A percentile compares a stretch with the other conserved stretches of the same genome.
These are phyloP conservation scores for Colletotrichum tropicale DNA, from an alignment of 2,329 filamentous ascomycete species.

Conservation along the genomic window DNA sequence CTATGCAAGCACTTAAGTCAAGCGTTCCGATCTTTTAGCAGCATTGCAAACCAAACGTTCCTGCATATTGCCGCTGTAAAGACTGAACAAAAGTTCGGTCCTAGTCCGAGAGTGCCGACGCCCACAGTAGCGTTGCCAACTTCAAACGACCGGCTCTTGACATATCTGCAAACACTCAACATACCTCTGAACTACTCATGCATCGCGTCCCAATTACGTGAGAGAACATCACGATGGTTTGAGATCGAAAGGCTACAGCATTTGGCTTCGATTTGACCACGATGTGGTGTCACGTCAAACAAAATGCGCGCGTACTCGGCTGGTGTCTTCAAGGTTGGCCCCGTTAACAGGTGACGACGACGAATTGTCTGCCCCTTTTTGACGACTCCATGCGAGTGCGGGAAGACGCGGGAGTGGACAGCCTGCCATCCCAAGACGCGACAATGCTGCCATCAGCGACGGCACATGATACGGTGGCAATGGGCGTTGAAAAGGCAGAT, in stretches of 20 bases:
- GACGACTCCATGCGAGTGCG: slow-evolving; percentile 1
- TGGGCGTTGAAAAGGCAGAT: not conserved
- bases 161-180: not conserved
- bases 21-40: not conserved
- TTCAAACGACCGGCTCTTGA: not conserved
- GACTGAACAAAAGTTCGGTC: not conserved
- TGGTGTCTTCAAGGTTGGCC: not conserved
- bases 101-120: not conserved
- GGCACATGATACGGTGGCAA: slow-evolving; percentile 11
- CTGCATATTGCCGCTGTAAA: not conserved
- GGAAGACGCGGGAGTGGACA: not conserved
- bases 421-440: slow-evolving; percentile 15
- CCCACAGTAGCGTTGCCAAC: not conserved
- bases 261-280: not conserved
- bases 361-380: not conserved
- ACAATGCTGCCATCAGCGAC: slow-evolving; percentile 1
- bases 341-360: not conserved
- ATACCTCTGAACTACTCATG: not conserved
- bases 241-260: not conserved
- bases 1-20: not conserved
- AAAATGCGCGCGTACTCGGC: not conserved
- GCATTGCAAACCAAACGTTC: not conserved
- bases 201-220: not conserved
- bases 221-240: not conserved
- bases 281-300: not conserved